Evolutionary conservation across 345 rosid genomes (phyloP).

Genomic region (Mallotus nudiflorus): DNA sequence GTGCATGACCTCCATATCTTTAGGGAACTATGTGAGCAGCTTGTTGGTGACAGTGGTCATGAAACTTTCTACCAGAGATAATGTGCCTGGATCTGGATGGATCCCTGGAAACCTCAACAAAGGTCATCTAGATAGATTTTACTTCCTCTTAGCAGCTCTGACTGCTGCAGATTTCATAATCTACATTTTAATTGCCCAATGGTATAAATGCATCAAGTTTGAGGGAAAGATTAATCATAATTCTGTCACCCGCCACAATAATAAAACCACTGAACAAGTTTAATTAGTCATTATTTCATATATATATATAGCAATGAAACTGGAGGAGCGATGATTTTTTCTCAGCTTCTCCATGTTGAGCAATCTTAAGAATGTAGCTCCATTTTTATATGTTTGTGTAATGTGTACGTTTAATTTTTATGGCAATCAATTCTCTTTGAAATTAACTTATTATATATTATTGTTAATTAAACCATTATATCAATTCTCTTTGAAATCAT

Average conservation of each 20-base stretch:
- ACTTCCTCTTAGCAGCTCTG: conserved; percentile 30
- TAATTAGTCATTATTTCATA: neutral
- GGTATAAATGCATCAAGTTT: conserved; percentile 25
- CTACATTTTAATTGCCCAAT: conserved; percentile 25
- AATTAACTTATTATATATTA: no score
- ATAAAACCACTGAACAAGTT: neutral
- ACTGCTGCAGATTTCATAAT: conserved; percentile 23
- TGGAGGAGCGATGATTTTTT: neutral
- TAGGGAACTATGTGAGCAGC: conserved; percentile 37
- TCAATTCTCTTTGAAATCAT: no score
- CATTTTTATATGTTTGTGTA: no score
- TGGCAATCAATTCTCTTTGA: no score
- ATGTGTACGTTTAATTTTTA: no score
- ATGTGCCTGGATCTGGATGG: conserved; percentile 36
- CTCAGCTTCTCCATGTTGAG: neutral
- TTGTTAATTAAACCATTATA: no score
- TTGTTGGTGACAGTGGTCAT: conserved; percentile 30
- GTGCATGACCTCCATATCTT: conserved; percentile 37
- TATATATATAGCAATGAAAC: conserved; percentile 2
- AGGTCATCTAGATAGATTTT: conserved; percentile 33
- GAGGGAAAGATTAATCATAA: neutral
- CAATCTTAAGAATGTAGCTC: no score
- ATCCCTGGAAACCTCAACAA: conserved; percentile 32
- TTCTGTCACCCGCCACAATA: neutral
- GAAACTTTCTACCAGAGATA: conserved; percentile 24